Evolutionary conservation across 2,329 filamentous ascomycete genomes (phyloP).

Genomic region (Trichoderma hamatum): DNA sequence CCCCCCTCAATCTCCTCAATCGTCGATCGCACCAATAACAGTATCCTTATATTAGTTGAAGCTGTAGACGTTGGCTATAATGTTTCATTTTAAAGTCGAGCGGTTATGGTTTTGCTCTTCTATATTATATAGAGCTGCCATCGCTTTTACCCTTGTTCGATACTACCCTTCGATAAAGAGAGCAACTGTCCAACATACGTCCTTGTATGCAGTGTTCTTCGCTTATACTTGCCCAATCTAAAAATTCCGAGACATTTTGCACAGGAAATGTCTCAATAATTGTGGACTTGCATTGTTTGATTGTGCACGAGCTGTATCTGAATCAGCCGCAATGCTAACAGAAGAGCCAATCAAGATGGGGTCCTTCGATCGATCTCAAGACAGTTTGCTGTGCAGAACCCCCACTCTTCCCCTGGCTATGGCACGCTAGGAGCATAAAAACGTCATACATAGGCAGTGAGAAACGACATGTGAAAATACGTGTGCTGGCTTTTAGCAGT

Average conservation of each 20-base stretch:
- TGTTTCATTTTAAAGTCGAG: no score
- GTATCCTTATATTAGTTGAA: neutral
- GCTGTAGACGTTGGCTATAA: no score
- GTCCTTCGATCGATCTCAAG: neutral
- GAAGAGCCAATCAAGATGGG: neutral
- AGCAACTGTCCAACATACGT: no score
- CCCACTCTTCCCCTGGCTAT: neutral
- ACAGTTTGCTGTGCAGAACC: neutral
- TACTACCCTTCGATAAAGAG: neutral
- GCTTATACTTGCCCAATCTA: neutral
- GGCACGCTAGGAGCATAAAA: neutral
- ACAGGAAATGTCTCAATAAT: constrained; percentile 6
- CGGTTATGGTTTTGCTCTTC: no score
- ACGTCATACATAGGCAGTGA: neutral
- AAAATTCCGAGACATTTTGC: neutral
- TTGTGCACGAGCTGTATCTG: neutral
- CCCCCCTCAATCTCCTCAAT: neutral
- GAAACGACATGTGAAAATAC: neutral
- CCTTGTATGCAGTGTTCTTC: neutral
- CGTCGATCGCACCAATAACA: neutral
- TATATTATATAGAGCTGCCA: neutral
- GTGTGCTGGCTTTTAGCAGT: neutral
- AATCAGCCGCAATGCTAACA: neutral
- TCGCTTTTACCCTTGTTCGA: neutral
- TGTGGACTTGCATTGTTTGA: neutral